Evolutionary conservation across 305 asterid species (phyloP).

Genomic region (Fraxinus greggii): DNA sequence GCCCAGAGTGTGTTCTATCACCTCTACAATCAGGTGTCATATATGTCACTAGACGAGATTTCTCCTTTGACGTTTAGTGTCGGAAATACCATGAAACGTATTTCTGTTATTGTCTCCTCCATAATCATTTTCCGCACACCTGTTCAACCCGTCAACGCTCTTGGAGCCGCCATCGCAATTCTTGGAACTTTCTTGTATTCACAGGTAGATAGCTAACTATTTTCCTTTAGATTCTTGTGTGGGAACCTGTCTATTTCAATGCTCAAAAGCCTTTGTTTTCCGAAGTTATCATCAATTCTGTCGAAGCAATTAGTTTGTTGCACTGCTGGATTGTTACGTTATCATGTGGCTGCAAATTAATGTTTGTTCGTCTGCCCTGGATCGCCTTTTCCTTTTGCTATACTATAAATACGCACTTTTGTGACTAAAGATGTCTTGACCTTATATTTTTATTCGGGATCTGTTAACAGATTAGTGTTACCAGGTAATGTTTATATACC

Average conservation of each 20-base stretch:
- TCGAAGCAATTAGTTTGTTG: neutral
- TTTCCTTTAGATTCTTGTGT: neutral
- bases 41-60: conserved; percentile 92
- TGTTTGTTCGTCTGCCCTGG: neutral
- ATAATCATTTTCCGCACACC: conserved; percentile 91
- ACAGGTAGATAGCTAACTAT: conserved; percentile 46
- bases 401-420: neutral
- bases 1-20: conserved; percentile 93
- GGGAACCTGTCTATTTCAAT: too few relatives aligned
- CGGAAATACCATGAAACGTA: conserved; percentile 94
- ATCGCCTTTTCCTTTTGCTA: neutral
- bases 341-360: neutral
- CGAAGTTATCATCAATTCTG: too few relatives aligned
- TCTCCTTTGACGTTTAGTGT: conserved; percentile 92
- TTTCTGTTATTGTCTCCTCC: conserved; percentile 87
- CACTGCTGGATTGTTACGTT: neutral
- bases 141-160: conserved; percentile 82
- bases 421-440: neutral
- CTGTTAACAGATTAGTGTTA: neutral
- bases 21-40: conserved; percentile 90
- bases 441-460: too few relatives aligned
- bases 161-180: conserved; percentile 89
- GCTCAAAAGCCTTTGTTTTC: too few relatives aligned
- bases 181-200: conserved; percentile 93
- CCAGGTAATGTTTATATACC: neutral